Conservation (phyloP, 495 filamentous ascomycete species). For the Lentithecium fluviatile region DNA sequence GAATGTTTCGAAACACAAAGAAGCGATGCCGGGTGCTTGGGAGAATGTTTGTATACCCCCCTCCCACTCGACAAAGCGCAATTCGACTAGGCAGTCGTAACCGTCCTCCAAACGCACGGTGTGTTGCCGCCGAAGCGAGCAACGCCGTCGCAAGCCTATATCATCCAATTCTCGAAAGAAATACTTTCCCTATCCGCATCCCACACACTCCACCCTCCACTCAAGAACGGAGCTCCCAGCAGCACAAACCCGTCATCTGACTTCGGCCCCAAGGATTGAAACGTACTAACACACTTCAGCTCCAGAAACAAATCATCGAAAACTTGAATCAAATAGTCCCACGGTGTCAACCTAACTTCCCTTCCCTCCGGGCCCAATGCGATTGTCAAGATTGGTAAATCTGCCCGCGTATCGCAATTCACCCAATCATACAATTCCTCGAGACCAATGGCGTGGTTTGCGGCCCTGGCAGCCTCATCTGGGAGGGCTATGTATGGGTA, state of each 20-base stretch:
- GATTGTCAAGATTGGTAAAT: not conserved
- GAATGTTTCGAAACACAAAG: too few relatives aligned
- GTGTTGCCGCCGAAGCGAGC: too few relatives aligned
- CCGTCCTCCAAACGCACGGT: too few relatives aligned
- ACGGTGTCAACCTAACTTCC: not conserved
- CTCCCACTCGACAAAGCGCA: too few relatives aligned
- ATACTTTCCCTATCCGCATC: conserved; percentile 8
- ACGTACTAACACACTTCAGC: not conserved
- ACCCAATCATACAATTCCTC: not conserved
- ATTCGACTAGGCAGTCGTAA: too few relatives aligned
- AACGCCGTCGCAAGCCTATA: too few relatives aligned
- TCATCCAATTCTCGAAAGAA: conserved; percentile 1
- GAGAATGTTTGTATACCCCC: too few relatives aligned
- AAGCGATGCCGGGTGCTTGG: too few relatives aligned
- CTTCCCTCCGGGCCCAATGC: not conserved
- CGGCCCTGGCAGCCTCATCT: not conserved
- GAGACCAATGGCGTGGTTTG: not conserved
- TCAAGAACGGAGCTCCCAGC: not conserved
- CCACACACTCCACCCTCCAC: not conserved
- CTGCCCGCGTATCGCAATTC: not conserved
- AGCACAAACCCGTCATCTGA: not conserved
- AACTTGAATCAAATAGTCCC: conserved; percentile 1
- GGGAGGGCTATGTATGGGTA: conserved; percentile 1
- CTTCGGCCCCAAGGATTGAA: not conserved
- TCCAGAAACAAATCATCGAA: not conserved